Base-by-base conservation (phyloP, 75 land plant species). In the Gnetum montanum region DNA sequence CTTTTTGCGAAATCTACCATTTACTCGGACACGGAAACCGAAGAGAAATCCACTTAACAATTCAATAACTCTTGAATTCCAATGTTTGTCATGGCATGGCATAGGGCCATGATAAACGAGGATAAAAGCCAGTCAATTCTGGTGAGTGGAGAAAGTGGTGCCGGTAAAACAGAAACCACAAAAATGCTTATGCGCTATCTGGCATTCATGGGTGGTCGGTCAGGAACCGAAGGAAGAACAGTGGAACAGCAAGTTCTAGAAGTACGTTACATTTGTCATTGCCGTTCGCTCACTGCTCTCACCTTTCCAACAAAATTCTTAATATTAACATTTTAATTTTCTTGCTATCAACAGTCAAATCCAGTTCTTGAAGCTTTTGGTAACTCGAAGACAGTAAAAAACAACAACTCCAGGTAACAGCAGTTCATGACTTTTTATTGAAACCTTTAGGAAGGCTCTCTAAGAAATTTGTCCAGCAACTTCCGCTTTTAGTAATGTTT, bases 71-170 rank as follows among this genome's bases (percentile, higher is more conserved):
- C 48, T 10, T 25, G 10, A 16, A 23, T 15, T 60, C 11, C 57
- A 26, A 20, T 16, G 22, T 13, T 63, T 24, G 40, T 3, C 23
- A 23, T 52, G n/a, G n/a, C n/a, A n/a, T n/a, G n/a, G n/a, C n/a
- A 59, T 65, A 90, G 96, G 61, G 81, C 77, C 36, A 90, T 90
- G 87, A 70, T 86, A 22, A 74, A 67, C 49, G 96, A 90, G 49
- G 70, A 68, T 3, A 59, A 62, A 49, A 86, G 92, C 67, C 96
- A 90, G 55, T 76, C 96, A 44, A 90, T 88, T 20, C 54, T 88
- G 48, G 92, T 88, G 8, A 86, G 90, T 63, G 90, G 91, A 61
- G 91, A 86, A 50, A 86, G 91, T 69, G 91, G 91, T 52, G 92
- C 92, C 41, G 92, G 92, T 27, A 87, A 87, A 59, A 87, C 92